Evolutionary conservation across 805 yeast genomes (phyloP), one percentile per base, ranked within the genome.

Genomic region (Groenewaldozyma tartarivorans): DNA sequence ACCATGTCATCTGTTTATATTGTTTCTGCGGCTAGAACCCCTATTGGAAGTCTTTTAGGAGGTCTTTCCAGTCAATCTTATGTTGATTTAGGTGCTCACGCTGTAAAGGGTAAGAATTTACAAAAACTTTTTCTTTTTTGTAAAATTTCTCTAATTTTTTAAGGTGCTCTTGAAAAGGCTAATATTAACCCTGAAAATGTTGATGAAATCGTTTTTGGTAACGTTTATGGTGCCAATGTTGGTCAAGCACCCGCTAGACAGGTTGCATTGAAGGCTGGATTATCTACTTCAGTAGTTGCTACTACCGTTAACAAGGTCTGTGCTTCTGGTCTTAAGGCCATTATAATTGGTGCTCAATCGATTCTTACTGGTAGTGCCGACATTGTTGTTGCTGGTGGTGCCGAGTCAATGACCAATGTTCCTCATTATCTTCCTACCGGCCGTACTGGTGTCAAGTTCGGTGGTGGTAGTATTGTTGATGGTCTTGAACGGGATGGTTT

Each of bases 191-290:
- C 94, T 36, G 71, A 72, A 33, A 78, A 73, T 49, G 92, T 84
- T 42, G 95, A 88, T 49, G 97, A 90, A 64, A 78, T 90, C 58
- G 73, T 82, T 56, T 87, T 87, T 61, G 98, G 98, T 56, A 83
- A 86, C 56, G 98, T 87, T 38, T 65, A 86, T 56, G 84, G 83
- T 57, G 97, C 96, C 48, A 85, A 85, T 56, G 79, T 84, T 46
- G 97, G 98, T 48, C 98, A 90, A 68, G 87, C 90, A 44, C 97
- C 98, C 34, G 98, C 98, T 27, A 81, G 97, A 67, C 98, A 90
- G 68, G 97, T 90, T 43, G 96, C 95, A 13, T 57, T 90, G 50
- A 81, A 79, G 56, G 81, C 97, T 16, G 97, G 97, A 13, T 72
- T 92, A 40, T 77, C 85, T 38, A 77, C 81, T 50, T 68, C 75